Percentiles rank a stretch among this genome's conserved stretches.
phyloP scores from a whole-genome alignment of 1,139 yeast genomes.

The Cylindricascospora bacillispora region DNA sequence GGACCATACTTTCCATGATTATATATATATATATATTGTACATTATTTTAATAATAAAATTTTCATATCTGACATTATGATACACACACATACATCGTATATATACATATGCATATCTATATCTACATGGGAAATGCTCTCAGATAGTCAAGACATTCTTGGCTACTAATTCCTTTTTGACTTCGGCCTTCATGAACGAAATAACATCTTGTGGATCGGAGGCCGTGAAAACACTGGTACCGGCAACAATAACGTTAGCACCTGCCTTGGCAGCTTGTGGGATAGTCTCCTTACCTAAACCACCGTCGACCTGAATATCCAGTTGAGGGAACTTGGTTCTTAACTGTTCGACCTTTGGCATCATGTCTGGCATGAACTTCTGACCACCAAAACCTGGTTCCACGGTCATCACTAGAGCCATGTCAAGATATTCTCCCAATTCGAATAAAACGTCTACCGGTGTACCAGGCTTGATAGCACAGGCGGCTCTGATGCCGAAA shows the following conservation, averaged over 20 bases:
- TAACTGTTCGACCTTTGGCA: slow-evolving; percentile 80
- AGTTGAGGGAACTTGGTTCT: slow-evolving; percentile 64
- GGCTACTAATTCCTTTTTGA: slow-evolving; percentile 28
- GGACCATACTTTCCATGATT: slow-evolving; percentile 34
- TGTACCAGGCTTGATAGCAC: slow-evolving; percentile 92
- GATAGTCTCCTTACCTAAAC: slow-evolving; percentile 75
- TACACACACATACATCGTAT: no score
- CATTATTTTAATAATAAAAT: slow-evolving; percentile 1
- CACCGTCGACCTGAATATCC: slow-evolving; percentile 95
- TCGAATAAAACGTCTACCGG: slow-evolving; percentile 75
- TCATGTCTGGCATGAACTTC: slow-evolving; percentile 88
- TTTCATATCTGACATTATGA: no score
- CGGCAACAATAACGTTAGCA: slow-evolving; percentile 97
- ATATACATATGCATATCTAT: slow-evolving; percentile 1
- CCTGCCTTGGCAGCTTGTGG: slow-evolving; percentile 86
- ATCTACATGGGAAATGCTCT: no score
- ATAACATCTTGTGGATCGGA: slow-evolving; percentile 66
- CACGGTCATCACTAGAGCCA: slow-evolving; percentile 95
- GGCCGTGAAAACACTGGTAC: slow-evolving; percentile 86
- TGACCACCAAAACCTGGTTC: slow-evolving; percentile 99
- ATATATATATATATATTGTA: slow-evolving; percentile 1
- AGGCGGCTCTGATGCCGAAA: slow-evolving; percentile 85
- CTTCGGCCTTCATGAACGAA: slow-evolving; percentile 48
- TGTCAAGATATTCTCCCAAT: slow-evolving; percentile 66
- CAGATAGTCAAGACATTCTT: slow-evolving; percentile 23